These are phyloP conservation scores for Crithidia brevicula DNA, from an alignment of 208 protist species.

Conservation along the genomic window DNA sequence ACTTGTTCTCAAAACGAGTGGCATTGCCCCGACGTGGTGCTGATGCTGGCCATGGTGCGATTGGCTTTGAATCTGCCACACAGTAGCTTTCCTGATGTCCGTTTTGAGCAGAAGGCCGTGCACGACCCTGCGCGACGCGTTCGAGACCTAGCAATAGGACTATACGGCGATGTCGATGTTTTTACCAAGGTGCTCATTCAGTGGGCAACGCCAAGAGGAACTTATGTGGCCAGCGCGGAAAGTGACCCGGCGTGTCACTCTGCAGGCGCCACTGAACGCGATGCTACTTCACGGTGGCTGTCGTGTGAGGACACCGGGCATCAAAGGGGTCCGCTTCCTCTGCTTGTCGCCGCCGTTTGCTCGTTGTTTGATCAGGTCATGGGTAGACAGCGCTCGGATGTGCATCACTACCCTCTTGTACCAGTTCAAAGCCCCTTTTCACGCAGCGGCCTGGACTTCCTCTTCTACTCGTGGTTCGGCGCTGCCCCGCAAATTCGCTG, in stretches of 20 bases:
- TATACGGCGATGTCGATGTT: slow-evolving; percentile 59
- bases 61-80: slow-evolving; percentile 32
- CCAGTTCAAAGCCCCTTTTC: slow-evolving; percentile 3
- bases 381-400: too few species aligned
- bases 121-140: slow-evolving; percentile 55
- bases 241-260: slow-evolving; percentile 32
- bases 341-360: slow-evolving; percentile 26
- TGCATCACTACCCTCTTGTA: slow-evolving; percentile 9
- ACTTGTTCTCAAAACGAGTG: slow-evolving; percentile 15
- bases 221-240: slow-evolving; percentile 25
- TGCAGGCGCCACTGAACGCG: not conserved
- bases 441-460: slow-evolving; percentile 48
- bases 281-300: not conserved
- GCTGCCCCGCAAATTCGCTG: slow-evolving; percentile 58
- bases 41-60: slow-evolving; percentile 59
- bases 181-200: slow-evolving; percentile 46
- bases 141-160: slow-evolving; percentile 34
- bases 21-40: slow-evolving; percentile 46
- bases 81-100: slow-evolving; percentile 48
- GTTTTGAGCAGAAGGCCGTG: slow-evolving; percentile 58
- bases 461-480: slow-evolving; percentile 72
- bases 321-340: slow-evolving; percentile 19
- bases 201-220: slow-evolving; percentile 35
- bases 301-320: slow-evolving; percentile 21
- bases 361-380: slow-evolving; percentile 26